Evolutionary conservation across 768 basidiomycete species (phyloP).

Genomic region (Psilocybe subaeruginosa): DNA sequence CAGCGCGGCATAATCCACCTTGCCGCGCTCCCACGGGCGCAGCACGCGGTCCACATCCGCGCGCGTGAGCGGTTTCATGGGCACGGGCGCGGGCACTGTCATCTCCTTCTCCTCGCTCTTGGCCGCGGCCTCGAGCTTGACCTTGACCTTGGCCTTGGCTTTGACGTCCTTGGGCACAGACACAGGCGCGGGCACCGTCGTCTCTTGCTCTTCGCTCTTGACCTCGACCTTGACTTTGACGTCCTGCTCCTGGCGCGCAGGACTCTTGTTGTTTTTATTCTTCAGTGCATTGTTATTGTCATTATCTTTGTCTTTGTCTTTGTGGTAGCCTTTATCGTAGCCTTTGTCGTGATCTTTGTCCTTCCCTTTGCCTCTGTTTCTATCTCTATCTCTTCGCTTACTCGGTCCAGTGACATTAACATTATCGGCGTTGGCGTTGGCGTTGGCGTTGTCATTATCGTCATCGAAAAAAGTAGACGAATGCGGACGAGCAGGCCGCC

Average conservation of each 20-base stretch:
- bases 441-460: no score
- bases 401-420: not conserved
- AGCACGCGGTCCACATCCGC: not conserved
- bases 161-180: not conserved
- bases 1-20: not conserved
- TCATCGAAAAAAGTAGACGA: no score
- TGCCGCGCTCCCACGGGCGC: not conserved
- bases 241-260: not conserved
- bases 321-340: no score
- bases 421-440: no score
- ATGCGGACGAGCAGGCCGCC: no score
- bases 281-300: not conserved
- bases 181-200: not conserved
- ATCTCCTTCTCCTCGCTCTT: not conserved
- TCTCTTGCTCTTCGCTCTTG: not conserved
- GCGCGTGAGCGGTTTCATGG: not conserved
- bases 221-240: not conserved
- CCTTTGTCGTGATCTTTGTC: not conserved
- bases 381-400: not conserved
- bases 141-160: not conserved
- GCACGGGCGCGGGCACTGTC: not conserved
- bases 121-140: not conserved
- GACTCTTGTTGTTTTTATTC: no score
- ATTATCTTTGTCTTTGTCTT: not conserved
- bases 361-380: constrained; percentile 6